Base-by-base conservation (phyloP, 2,329 filamentous ascomycete genomes). In the Emmonsiellopsis sp. region DNA sequence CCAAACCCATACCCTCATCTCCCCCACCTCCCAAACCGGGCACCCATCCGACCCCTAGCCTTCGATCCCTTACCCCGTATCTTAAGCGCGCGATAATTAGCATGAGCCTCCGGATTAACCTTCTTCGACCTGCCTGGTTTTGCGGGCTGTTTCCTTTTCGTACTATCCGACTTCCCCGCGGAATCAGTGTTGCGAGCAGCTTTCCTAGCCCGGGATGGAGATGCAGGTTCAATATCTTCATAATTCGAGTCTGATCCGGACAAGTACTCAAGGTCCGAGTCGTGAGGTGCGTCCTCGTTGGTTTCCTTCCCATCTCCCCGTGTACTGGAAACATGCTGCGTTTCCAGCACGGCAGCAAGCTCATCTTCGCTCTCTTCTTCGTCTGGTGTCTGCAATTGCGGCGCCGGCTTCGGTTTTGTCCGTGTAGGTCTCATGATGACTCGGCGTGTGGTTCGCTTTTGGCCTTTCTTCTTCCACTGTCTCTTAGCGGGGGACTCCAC, bases 11-110 rank as follows among this genome's bases (percentile, higher is more conserved):
- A 42, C 11, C 20, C 49, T 56, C 57, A 48, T 60, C 46, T 57
- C 56, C 63, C 66, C 58, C 65, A 65, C 46, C 67, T 61, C 9
- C 70, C 64, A 61, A 74, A 74, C 46, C 71, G 63, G 7, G 70
- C 65, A 26, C 58, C 61, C 11, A 45, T 20, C 43, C 43, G 30
- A 20, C 46, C 32, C 53, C 64, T 62, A 26, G 66, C 67, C 55
- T 67, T 67, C 8, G 63, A 61, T 11, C 65, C 65, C 54, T 66
- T 66, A 57, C 70, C 71, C 38, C 70, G 63, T 55, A 77, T 74
- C 58, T 76, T 77, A 58, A 77, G 56, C 9, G 73, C 70, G 11
- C 73, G 65, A 55, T 74, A 77, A 57, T 77, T 77, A 13, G 73
- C 72, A 65, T 77, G 74, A 13, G 74, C 70, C 45, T 71, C 65